These are phyloP conservation scores for Marchantia paleacea DNA, from an alignment of 225 moss, liverwort and hornwort species.

Conservation along the genomic window DNA sequence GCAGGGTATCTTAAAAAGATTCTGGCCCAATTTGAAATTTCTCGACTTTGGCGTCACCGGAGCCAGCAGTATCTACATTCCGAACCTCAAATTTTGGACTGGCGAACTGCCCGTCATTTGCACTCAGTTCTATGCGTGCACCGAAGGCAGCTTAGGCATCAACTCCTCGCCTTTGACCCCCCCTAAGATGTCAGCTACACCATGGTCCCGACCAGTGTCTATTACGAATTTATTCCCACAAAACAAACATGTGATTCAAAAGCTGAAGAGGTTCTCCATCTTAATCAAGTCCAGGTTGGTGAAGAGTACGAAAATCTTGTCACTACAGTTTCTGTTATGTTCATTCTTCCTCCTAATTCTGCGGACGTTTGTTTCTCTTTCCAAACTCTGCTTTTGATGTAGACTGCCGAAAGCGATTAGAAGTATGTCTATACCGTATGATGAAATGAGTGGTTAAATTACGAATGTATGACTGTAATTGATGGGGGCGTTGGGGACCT, in stretches of 20 bases:
- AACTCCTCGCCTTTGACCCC: constrained; percentile 47
- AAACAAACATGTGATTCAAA: background rate
- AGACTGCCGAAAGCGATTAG: too few relatives aligned
- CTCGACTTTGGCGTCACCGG: constrained; percentile 56
- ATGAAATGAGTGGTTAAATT: too few relatives aligned
- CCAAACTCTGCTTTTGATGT: too few relatives aligned
- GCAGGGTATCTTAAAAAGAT: constrained; percentile 61
- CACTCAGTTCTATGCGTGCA: constrained; percentile 45
- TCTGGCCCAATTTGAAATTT: constrained; percentile 63
- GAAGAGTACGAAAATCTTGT: constrained; percentile 76
- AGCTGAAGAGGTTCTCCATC: constrained; percentile 48
- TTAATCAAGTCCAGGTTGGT: constrained; percentile 59
- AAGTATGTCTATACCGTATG: too few relatives aligned
- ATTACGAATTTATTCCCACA: constrained; percentile 72
- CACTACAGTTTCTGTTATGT: constrained; percentile 60
- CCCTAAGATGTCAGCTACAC: constrained; percentile 57
- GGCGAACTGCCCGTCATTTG: constrained; percentile 50
- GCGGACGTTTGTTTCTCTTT: too few relatives aligned
- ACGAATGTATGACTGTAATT: too few relatives aligned
- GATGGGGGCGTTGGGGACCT: too few relatives aligned
- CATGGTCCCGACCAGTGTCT: constrained; percentile 58
- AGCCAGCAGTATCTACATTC: constrained; percentile 62
- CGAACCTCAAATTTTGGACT: constrained; percentile 49
- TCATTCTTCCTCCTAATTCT: background rate
- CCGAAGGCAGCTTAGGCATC: constrained; percentile 60